Conservation (phyloP, 83 land plant genomes). For the Picea mariana region DNA sequence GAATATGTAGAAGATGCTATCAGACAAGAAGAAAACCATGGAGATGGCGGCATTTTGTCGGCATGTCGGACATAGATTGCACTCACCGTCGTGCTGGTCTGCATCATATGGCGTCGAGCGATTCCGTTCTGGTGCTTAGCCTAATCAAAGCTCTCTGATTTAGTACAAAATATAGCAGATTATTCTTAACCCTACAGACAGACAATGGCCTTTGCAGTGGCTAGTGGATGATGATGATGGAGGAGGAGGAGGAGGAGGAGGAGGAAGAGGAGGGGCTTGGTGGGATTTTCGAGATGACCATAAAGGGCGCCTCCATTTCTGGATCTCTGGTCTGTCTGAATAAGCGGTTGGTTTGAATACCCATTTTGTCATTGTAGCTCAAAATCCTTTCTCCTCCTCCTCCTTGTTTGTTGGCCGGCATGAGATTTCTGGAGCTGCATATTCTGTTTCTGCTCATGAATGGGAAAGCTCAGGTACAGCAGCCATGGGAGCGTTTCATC, state of each 20-base stretch:
- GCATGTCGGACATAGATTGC: neutral
- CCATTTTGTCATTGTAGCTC: neutral
- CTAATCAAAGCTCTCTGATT: neutral
- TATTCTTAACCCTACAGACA: neutral
- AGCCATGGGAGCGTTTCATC: no score
- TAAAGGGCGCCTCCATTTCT: slow-evolving; percentile 4
- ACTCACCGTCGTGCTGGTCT: neutral
- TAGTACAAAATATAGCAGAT: neutral
- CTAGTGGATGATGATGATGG: neutral
- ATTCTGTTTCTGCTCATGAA: neutral
- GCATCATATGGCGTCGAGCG: neutral
- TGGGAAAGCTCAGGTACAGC: neutral
- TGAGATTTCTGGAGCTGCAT: neutral
- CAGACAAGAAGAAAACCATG: slow-evolving; percentile 3
- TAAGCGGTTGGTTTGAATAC: neutral
- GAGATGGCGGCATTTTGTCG: slow-evolving; percentile 9
- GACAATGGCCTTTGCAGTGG: neutral
- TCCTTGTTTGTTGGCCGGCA: neutral
- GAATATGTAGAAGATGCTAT: no score
- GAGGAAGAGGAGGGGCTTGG: neutral
- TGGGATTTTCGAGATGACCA: neutral
- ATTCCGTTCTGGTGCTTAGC: neutral
- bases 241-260: neutral
- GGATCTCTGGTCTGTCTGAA: neutral
- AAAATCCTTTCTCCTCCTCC: neutral